Base-by-base conservation (phyloP, 768 basidiomycete species). In the Terana coerulea region DNA sequence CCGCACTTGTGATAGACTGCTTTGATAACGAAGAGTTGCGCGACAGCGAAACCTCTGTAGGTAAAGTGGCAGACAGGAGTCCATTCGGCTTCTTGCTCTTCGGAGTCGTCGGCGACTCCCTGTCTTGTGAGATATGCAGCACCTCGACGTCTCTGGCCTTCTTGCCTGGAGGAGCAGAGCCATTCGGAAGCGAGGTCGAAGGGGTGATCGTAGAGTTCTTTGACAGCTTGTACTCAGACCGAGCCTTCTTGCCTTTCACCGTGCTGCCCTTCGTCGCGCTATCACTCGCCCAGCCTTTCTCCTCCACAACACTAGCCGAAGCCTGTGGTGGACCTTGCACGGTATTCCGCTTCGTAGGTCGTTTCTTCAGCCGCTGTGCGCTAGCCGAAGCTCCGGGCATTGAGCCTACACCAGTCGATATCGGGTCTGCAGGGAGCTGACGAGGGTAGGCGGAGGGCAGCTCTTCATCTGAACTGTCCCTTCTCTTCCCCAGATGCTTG, bases 391-490 rank as follows among this genome's bases (percentile, higher is more conserved):
- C 5, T 19, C 6, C 25, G 35, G 14, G 29, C 28, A 14, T n/a
- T n/a, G n/a, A n/a, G n/a, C 33, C 14, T 24, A 9, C 12, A 44
- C 11, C 39, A n/a, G 49, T 28, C 11, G 41, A 30, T 10, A 31
- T 42, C 6, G 51, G 40, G 21, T 46, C 34, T 26, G 41, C 33
- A 11, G 51, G 51, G 26, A 52, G 34, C 2, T 21, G 30, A 14
- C 37, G 25, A 12, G 44, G 43, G 22, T 39, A 46, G 24, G 51
- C 21, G 15, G 26, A 4, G 10, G n/a, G 47, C 3, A 22, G 53
- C 22, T 66, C 69, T 9, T 62, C 59, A 47, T 66, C 67, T 17
- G 62, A 63, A 35, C 60, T 66, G 40, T 64, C 64, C 19, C 55
- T 61, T 1, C 57, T 57, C 31, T 53, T 59, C 14, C 45, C 54